Percentiles rank a stretch among this genome's conserved stretches.
phyloP scores from a whole-genome alignment of 2,329 filamentous ascomycete species.

The Septoria linicola region DNA sequence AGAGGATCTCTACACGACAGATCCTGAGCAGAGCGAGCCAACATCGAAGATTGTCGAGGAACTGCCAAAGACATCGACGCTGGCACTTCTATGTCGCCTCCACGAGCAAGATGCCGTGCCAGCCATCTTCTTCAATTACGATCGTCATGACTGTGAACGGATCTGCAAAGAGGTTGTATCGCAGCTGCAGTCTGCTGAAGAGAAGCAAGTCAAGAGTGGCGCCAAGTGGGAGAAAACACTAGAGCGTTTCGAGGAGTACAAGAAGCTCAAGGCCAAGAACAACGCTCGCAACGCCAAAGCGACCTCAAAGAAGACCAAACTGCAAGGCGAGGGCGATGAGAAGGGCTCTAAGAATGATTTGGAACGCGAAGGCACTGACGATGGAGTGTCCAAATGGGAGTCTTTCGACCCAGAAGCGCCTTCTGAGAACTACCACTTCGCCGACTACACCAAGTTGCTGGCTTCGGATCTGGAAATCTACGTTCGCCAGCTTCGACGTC shows the following conservation, averaged over 20 bases:
- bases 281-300: slow-evolving; percentile 37
- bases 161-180: slow-evolving; percentile 54
- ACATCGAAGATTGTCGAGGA: slow-evolving; percentile 14
- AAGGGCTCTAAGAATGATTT: slow-evolving; percentile 57
- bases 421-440: slow-evolving; percentile 64
- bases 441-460: slow-evolving; percentile 59
- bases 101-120: slow-evolving; percentile 66
- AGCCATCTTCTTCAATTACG: slow-evolving; percentile 75
- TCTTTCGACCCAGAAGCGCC: slow-evolving; percentile 67
- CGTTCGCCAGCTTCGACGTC: slow-evolving; percentile 52
- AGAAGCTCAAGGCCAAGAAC: slow-evolving; percentile 48
- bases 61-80: slow-evolving; percentile 44
- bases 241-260: slow-evolving; percentile 58
- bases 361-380: slow-evolving; percentile 57
- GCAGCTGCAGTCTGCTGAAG: slow-evolving; percentile 57
- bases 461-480: slow-evolving; percentile 59
- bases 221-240: slow-evolving; percentile 62
- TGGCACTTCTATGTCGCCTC: slow-evolving; percentile 61
- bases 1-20: slow-evolving; percentile 29
- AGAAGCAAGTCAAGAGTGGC: slow-evolving; percentile 56
- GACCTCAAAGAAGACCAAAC: slow-evolving; percentile 43
- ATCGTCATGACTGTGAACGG: slow-evolving; percentile 63
- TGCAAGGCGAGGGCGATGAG: slow-evolving; percentile 42
- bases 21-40: slow-evolving; percentile 11
- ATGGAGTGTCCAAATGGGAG: slow-evolving; percentile 56